Evolutionary conservation across 2,329 filamentous ascomycete species (phyloP), one percentile per base, ranked within the genome.

Genomic region (Fusarium papillatum): DNA sequence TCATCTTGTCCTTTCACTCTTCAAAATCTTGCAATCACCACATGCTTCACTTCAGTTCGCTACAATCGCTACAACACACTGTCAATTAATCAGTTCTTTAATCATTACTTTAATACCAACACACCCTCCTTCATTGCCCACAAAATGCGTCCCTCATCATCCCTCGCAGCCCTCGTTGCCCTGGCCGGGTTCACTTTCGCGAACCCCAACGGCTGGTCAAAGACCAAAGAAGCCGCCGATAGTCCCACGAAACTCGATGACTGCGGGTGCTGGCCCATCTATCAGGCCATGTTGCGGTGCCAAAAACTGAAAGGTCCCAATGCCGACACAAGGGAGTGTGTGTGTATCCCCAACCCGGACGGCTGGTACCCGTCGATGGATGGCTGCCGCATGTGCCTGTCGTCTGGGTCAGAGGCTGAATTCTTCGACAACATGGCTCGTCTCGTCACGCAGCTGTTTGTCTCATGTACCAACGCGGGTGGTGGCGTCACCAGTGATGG

Each of bases 231-330:
- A 50, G 75, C 75, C 3, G n/a, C 41, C 6, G 75, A 77, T 13
- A 74, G 75, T 46, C 75, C 75, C n/a, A 69, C 72, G 0, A 77
- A 77, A 8, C 72, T 77, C 31, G 75, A 77, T 24, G 75, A 77
- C 70, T 77, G 75, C 55, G 75, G 75, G 22, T 77, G 75, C 68
- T 69, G 70, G 70, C 75, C 72, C n/a, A 77, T 77, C 39, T 76
- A 77, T 22, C 65, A 77, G 48, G 70, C 75, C 4, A 77, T 77
- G 11, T 68, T 76, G 10, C 46, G 46, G 26, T 77, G 75, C 39
- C 75, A 77, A 19, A 76, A 76, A n/a, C 67, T 77, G 1, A 77
- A 76, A 3, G 69, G 66, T 5, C 65, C 70, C 5, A 63, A 73
- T 6, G 72, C 62, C 5, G 39, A 71, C 24, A 73, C 75, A 0